Evolutionary conservation across 1,139 yeast species (phyloP), one percentile per base, ranked within the genome.

Genomic region (Pichia sp.): DNA sequence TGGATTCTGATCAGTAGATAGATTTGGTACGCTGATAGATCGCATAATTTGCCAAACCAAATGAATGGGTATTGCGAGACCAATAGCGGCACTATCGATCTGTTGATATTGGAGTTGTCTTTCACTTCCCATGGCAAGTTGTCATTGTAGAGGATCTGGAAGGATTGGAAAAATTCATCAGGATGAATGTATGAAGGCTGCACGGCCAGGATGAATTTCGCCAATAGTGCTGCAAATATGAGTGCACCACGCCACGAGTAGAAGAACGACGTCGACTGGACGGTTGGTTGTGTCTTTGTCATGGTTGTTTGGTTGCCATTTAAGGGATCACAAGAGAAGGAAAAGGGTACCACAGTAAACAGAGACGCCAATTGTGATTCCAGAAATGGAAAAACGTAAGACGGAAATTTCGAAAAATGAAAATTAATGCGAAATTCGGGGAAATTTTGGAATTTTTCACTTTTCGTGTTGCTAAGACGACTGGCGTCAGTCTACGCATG

Each of bases 131-230:
- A 94, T 0, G 98, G 90, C 2, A 76, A 61, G 24, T 77, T 73
- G 81, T 76, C 35, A 74, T 59, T 64, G 5, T 84, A 73, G 18
- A 93, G 62, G 0, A 87, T 83, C 61, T 90, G 96, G 31, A 94
- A 76, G 20, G 85, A 80, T 65, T 94, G 99, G 63, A 89, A 88
- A 64, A 91, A 96, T 67, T 94, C 99, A 70, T 94, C 99, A 0
- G 99, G 99, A 58, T 94, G 99, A 42, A 94, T 83, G 62, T 94
- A 94, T 1, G 97, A 88, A 37, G 85, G 76, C 42, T 85, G 80
- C 2, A 86, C 63, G 0, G 88, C 82, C 41, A 89, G 70, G 28
- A 77, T 67, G 34, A 85, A 41, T 21, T 45, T 42, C 2, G 45
- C 46, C 9, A 47, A 10, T 5, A 63, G 0, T 72, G 69, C 20